Percentiles rank a stretch among this genome's conserved stretches.
Conservation (phyloP, 2,329 filamentous ascomycete species). For the Ascochyta clinopodiicola region DNA sequence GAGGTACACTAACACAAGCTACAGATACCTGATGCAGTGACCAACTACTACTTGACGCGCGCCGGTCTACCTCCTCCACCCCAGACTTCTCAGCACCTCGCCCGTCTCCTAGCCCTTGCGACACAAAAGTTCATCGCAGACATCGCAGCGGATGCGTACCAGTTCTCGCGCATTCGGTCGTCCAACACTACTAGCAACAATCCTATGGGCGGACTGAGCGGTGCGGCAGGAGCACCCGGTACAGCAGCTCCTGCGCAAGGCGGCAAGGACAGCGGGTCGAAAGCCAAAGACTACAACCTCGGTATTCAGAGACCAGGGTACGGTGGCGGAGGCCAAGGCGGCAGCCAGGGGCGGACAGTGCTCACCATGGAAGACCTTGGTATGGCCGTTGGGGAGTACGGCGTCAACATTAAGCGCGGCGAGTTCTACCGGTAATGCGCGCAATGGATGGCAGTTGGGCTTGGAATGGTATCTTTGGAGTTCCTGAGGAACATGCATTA, state of each 20-base stretch:
- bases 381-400: slow-evolving; percentile 97
- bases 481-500: slow-evolving; percentile 25
- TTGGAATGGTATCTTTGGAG: neutral
- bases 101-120: slow-evolving; percentile 92
- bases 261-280: slow-evolving; percentile 48
- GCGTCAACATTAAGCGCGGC: slow-evolving; percentile 94
- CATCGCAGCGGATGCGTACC: slow-evolving; percentile 95
- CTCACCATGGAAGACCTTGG: slow-evolving; percentile 98
- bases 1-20: slow-evolving; percentile 19
- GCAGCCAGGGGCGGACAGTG: slow-evolving; percentile 88
- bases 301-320: slow-evolving; percentile 58
- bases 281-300: slow-evolving; percentile 57
- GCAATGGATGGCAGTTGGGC: neutral
- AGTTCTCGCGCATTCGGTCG: slow-evolving; percentile 95
- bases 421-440: slow-evolving; percentile 84
- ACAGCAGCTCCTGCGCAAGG: slow-evolving; percentile 63
- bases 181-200: slow-evolving; percentile 90
- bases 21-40: slow-evolving; percentile 96
- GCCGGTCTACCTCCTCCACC: slow-evolving; percentile 92
- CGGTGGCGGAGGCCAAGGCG: slow-evolving; percentile 86
- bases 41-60: slow-evolving; percentile 96
- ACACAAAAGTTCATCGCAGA: slow-evolving; percentile 99
- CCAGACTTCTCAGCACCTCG: slow-evolving; percentile 86
- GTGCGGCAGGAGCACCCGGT: slow-evolving; percentile 67
- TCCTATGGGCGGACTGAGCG: slow-evolving; percentile 81